Conservation (phyloP, 2,329 filamentous ascomycete species). For the Colletotrichum somersetense region DNA sequence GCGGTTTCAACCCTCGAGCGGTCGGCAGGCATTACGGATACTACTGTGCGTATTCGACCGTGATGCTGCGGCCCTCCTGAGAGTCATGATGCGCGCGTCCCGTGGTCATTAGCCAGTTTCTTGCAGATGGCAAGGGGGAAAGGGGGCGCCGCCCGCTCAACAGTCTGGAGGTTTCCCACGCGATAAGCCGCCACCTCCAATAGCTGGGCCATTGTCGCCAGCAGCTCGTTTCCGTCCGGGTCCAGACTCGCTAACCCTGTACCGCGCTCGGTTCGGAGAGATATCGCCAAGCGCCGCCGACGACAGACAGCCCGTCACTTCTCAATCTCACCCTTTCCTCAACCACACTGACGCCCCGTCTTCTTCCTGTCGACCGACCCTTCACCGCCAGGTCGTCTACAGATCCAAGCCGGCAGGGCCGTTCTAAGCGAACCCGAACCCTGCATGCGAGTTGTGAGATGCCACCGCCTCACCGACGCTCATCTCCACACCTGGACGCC, state of each 20-base stretch:
- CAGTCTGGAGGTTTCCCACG: not conserved
- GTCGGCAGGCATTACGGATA: conserved; percentile 1
- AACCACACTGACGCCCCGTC: not conserved
- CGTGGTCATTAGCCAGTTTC: not conserved
- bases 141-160: not conserved
- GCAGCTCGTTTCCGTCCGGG: conserved; percentile 25
- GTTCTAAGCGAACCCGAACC: conserved; percentile 13
- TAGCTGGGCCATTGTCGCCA: not conserved
- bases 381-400: conserved; percentile 29
- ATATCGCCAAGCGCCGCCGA: conserved; percentile 17
- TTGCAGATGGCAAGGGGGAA: not conserved
- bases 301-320: conserved; percentile 11
- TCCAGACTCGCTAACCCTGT: conserved; percentile 14
- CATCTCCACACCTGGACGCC: conserved; percentile 33
- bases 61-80: too few relatives aligned
- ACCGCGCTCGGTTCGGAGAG: conserved; percentile 23
- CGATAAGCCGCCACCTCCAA: conserved; percentile 10
- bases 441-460: conserved; percentile 39
- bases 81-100: too few relatives aligned
- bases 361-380: not conserved
- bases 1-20: not conserved
- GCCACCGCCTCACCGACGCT: conserved; percentile 28
- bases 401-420: conserved; percentile 12
- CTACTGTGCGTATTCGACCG: not conserved
- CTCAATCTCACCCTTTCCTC: conserved; percentile 33